A percentile compares a stretch with the other conserved stretches of the same genome.
These are phyloP conservation scores for Pugionium dolabratum DNA, from an alignment of 345 rosid genomes.

Conservation along the genomic window DNA sequence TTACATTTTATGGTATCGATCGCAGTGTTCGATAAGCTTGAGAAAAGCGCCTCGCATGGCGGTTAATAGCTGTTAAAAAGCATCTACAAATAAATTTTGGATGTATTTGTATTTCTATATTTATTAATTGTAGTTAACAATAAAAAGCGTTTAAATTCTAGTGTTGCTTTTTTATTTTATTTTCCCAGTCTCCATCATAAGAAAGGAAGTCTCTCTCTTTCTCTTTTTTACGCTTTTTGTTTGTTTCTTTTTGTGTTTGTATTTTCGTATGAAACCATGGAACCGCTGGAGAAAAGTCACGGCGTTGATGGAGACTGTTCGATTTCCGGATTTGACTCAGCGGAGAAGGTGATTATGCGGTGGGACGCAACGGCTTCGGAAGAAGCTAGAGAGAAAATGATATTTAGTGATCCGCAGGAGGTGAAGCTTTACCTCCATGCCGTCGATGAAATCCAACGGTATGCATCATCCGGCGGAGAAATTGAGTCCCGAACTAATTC, in stretches of 20 bases:
- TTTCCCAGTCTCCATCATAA: neutral
- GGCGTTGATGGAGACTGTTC: constrained; percentile 31
- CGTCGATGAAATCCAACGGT: constrained; percentile 83
- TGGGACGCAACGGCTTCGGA: constrained; percentile 94
- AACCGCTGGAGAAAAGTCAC: constrained; percentile 48
- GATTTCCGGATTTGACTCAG: constrained; percentile 51
- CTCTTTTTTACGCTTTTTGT: constrained; percentile 17
- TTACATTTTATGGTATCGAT: neutral
- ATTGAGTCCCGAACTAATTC: constrained; percentile 51
- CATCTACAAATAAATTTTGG: constrained; percentile 5
- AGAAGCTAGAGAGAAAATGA: constrained; percentile 82
- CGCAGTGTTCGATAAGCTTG: constrained; percentile 13
- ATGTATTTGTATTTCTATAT: constrained; percentile 9
- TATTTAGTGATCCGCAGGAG: constrained; percentile 72
- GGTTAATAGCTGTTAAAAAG: constrained; percentile 33
- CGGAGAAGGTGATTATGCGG: constrained; percentile 73
- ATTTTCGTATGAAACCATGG: constrained; percentile 51
- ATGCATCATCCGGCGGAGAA: constrained; percentile 48
- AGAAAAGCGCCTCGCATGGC: constrained; percentile 32
- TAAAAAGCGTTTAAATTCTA: constrained; percentile 10
- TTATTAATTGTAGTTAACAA: neutral
- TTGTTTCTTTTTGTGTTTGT: neutral
- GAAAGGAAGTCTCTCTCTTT: constrained; percentile 14
- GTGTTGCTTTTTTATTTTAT: constrained; percentile 22
- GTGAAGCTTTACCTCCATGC: constrained; percentile 82